Evolutionary conservation across 805 yeast species (phyloP).

Genomic region (Blastobotrys parvus): DNA sequence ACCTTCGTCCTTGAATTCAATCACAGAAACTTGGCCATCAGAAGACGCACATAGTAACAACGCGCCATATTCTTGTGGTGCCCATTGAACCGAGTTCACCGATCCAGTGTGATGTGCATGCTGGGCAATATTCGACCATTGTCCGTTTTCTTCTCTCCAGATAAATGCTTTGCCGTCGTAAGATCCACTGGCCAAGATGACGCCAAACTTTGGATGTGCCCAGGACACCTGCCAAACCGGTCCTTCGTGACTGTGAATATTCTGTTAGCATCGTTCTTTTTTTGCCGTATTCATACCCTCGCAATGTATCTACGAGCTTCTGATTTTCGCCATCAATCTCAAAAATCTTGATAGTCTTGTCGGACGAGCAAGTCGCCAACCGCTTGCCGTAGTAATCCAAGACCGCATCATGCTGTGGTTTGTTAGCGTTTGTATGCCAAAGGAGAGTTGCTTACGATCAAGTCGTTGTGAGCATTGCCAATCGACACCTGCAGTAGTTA

Average conservation of each 20-base stretch:
- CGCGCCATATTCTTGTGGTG: conserved; percentile 96
- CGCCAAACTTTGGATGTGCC: conserved; percentile 99
- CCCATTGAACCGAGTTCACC: conserved; percentile 93
- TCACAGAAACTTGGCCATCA: conserved; percentile 85
- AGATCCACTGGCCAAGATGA: conserved; percentile 87
- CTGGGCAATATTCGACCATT: conserved; percentile 81
- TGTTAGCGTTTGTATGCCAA: neutral
- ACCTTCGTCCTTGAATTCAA: conserved; percentile 88
- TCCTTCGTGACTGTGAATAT: conserved; percentile 60
- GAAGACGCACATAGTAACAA: conserved; percentile 82
- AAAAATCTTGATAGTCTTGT: conserved; percentile 89
- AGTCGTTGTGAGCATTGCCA: conserved; percentile 84
- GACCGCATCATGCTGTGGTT: conserved; percentile 76
- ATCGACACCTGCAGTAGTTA: conserved; percentile 53
- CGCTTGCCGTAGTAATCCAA: conserved; percentile 95
- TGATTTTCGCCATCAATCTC: conserved; percentile 83
- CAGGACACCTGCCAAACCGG: conserved; percentile 98
- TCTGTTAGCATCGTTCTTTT: neutral
- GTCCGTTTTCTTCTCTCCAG: conserved; percentile 89
- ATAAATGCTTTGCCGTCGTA: conserved; percentile 91
- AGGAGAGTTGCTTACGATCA: conserved; percentile 38
- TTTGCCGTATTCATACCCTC: conserved; percentile 36
- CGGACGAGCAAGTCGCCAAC: conserved; percentile 93
- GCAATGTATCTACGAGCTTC: conserved; percentile 71
- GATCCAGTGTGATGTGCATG: conserved; percentile 88